These are phyloP conservation scores for Paxillus involutus DNA, from an alignment of 768 basidiomycete species.

Conservation along the genomic window DNA sequence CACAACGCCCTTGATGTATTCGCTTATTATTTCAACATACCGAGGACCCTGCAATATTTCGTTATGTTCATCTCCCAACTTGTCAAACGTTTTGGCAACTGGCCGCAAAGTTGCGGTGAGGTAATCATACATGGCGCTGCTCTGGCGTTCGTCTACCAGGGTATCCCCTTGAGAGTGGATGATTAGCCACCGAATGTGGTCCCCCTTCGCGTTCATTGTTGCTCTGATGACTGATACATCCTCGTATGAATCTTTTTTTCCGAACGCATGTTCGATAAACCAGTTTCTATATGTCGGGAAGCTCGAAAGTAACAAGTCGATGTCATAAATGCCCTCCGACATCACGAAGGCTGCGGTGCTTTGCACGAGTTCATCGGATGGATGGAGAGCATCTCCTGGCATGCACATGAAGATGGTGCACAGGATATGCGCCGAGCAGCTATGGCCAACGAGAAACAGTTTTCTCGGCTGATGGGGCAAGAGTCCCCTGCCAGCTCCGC, in stretches of 20 bases:
- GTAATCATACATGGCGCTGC: constrained; percentile 55
- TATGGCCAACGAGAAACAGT: constrained; percentile 73
- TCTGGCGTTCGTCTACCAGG: constrained; percentile 64
- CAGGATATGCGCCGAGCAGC: constrained; percentile 82
- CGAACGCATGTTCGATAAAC: constrained; percentile 72
- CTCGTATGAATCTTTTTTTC: constrained; percentile 45
- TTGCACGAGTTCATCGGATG: constrained; percentile 40
- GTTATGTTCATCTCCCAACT: constrained; percentile 53
- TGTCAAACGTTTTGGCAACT: constrained; percentile 36
- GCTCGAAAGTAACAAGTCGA: constrained; percentile 58
- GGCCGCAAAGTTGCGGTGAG: constrained; percentile 36
- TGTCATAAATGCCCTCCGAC: constrained; percentile 80
- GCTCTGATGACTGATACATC: constrained; percentile 46
- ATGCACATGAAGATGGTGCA: constrained; percentile 63
- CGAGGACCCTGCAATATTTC: constrained; percentile 42
- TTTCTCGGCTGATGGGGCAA: constrained; percentile 37
- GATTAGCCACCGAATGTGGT: constrained; percentile 61
- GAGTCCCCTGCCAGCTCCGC: constrained; percentile 2
- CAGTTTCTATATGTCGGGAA: constrained; percentile 69
- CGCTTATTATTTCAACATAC: constrained; percentile 47
- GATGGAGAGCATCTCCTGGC: constrained; percentile 39
- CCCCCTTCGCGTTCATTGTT: constrained; percentile 32
- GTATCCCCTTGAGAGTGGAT: constrained; percentile 75
- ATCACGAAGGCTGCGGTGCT: constrained; percentile 55
- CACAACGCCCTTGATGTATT: constrained; percentile 35